Evolutionary conservation across 2,329 filamentous ascomycete genomes (phyloP).

Genomic region (Stagonosporopsis vannaccii): DNA sequence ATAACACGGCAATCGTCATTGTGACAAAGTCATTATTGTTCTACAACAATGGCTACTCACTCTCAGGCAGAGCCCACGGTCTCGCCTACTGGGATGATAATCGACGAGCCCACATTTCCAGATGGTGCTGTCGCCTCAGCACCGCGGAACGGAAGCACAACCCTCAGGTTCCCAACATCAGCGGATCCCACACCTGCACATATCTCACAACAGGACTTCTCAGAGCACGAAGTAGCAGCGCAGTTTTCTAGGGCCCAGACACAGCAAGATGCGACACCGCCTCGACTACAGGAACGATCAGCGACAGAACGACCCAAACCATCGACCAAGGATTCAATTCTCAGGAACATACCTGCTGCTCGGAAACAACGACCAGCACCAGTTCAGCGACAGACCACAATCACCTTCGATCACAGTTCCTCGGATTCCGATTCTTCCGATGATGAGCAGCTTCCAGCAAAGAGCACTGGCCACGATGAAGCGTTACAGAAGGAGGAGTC

Average conservation of each 20-base stretch:
- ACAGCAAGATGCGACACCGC: conserved; percentile 14
- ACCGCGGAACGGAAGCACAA: neutral
- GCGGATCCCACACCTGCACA: conserved; percentile 5
- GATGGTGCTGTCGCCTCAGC: conserved; percentile 4
- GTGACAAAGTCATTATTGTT: neutral
- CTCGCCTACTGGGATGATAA: conserved; percentile 17
- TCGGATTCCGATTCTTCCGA: conserved; percentile 31
- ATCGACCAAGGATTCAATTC: conserved; percentile 28
- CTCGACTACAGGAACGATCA: conserved; percentile 36
- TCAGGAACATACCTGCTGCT: conserved; percentile 27
- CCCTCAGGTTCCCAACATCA: conserved; percentile 10
- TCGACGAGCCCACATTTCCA: conserved; percentile 18
- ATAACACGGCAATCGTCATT: conserved; percentile 1
- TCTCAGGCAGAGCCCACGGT: neutral
- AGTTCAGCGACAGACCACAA: conserved; percentile 30
- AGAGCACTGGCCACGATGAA: conserved; percentile 28
- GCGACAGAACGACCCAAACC: conserved; percentile 43
- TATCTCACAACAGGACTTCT: conserved; percentile 10
- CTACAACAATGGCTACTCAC: conserved; percentile 4
- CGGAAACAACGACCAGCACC: conserved; percentile 21
- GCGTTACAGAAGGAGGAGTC: conserved; percentile 15
- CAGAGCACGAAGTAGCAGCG: neutral
- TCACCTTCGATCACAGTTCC: conserved; percentile 39
- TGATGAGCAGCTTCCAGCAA: conserved; percentile 27
- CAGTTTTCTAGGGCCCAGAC: neutral